Evolutionary conservation across 2,329 filamentous ascomycete species (phyloP), one percentile per base, ranked within the genome.

Genomic region (Fonsecaea pugnacius): DNA sequence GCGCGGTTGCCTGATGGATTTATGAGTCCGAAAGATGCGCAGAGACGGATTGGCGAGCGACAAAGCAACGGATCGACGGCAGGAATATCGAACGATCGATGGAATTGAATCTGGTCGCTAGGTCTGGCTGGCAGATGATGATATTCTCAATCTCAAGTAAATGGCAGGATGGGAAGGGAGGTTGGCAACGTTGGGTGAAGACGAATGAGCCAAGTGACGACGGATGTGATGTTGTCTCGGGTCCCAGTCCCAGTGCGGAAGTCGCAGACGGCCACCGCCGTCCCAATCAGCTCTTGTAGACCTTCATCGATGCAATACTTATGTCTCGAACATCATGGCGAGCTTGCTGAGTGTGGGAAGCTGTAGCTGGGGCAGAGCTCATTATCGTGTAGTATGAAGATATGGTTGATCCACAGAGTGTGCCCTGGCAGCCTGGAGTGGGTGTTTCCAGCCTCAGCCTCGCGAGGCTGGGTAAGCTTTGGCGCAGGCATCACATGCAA

Each of bases 1-100:
- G 58, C 30, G 63, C 53, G 58, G 63, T 61, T 65, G 63, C 63
- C 63, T 65, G 54, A 40, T 33, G 57, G 36, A 24, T n/a, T 43
- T 46, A 33, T 60, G 57, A 52, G 58, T 54, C 58, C 14, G 27
- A 46, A n/a, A 32, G 58, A 38, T 18, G 27, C 35, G 51, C 38
- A 27, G 36, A 48, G 12, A 51, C 7, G 35, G 50, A 30, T 30
- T 30, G 27, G 27, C 27, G 27, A 60, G 58, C n/a, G 27, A 18
- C 9, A 36, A 33, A 21, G 10, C 16, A 27, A 21, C 12, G 18
- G 12, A 21, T 16, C 21, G 55, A 10, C 2, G 40, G 27, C 27
- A 9, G 43, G 9, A 21, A 27, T 9, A 48, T 24, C 4, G 43
- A 48, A 14, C 9, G 35, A 38, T 12, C 4, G 35, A 48, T 48